Base-by-base conservation (phyloP, 495 filamentous ascomycete species). In the Penicillium lagena region DNA sequence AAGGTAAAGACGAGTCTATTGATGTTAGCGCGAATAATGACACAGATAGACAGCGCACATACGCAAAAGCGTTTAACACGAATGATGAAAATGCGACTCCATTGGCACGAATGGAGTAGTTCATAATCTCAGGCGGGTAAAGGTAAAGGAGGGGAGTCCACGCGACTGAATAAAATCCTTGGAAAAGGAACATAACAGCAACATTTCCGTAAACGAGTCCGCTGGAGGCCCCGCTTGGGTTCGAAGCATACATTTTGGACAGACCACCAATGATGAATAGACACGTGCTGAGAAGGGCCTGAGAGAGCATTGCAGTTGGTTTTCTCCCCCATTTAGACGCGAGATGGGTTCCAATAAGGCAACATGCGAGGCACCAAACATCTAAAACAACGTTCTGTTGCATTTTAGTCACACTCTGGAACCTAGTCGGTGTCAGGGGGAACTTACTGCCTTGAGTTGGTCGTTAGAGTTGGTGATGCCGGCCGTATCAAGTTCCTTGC, bases 121-220 rank as follows among this genome's bases (percentile, higher is more conserved):
- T 56, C 47, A 68, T 69, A 37, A 81, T 71, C 45, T 76, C 71
- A 17, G 74, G 68, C 22, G 80, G 79, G 43, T 83, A 81, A 15
- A 80, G 71, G 44, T 71, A 74, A 15, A 80, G 68, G 22, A 83
- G 67, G 9, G 79, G 79, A 12, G 78, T 82, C 63, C 76, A 81
- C 10, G 72, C 78, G 46, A 81, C 72, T 7, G 72, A 76, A 54
- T 79, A 82, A 54, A 78, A 72, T 36, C 78, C 67, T 46, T 82
- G 79, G 60, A 81, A 82, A 3, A 83, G 56, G 13, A 56, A 59
- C 49, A 59, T 59, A 8, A 56, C 39, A 1, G 56, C 52, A 0
- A 59, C 53, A 40, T 70, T 58, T 38, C 67, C 69, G 46, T 74
- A 74, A 8, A 74, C 54, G 7, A 71, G 42, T 32, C 54, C 52